Conservation (phyloP, 495 filamentous ascomycete species). For the Penicillium subrubescens region DNA sequence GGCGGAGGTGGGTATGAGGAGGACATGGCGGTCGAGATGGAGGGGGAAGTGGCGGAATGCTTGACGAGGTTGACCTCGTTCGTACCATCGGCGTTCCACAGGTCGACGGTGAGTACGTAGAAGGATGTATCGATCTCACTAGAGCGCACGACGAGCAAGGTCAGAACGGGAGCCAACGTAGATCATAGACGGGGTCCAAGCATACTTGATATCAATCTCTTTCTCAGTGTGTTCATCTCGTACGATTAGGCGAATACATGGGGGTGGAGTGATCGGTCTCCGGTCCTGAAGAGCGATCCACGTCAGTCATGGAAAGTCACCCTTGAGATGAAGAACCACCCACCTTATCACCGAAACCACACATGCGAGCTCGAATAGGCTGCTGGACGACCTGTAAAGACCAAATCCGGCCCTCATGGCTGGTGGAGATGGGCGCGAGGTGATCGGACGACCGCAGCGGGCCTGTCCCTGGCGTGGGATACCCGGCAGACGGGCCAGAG, state of each 20-base stretch:
- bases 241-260: constrained; percentile 84
- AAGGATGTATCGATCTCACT: constrained; percentile 82
- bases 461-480: constrained; percentile 40
- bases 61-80: constrained; percentile 93
- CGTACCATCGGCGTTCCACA: constrained; percentile 83
- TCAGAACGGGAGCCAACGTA: neutral
- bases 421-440: constrained; percentile 40
- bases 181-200: neutral
- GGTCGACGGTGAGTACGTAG: constrained; percentile 90
- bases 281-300: constrained; percentile 67
- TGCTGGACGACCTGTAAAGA: constrained; percentile 88
- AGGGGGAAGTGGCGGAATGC: constrained; percentile 82
- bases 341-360: constrained; percentile 98
- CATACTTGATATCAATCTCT: constrained; percentile 88
- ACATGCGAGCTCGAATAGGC: constrained; percentile 94
- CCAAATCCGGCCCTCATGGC: constrained; percentile 53
- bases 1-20: constrained; percentile 71
- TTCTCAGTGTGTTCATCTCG: constrained; percentile 77
- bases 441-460: constrained; percentile 40
- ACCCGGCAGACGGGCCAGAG: constrained; percentile 42
- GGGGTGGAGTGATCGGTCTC: constrained; percentile 92
- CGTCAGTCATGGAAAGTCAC: constrained; percentile 10
- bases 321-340: constrained; percentile 17
- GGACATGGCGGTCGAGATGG: constrained; percentile 81
- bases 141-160: neutral